These are phyloP conservation scores for Dactylellina cionopaga DNA, from an alignment of 2,329 filamentous ascomycete species.

Conservation along the genomic window DNA sequence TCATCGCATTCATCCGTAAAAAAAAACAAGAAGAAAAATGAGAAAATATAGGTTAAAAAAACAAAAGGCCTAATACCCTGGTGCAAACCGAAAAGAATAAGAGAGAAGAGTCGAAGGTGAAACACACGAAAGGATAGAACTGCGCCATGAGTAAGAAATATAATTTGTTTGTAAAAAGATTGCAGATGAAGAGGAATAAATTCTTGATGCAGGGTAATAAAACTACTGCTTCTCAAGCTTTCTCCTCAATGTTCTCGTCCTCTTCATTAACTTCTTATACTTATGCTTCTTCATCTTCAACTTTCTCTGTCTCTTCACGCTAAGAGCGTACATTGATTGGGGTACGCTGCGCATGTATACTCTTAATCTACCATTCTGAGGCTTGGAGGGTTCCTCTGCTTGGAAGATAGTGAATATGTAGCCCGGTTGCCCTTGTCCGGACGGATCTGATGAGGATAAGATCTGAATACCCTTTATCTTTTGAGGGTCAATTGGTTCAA, in stretches of 20 bases:
- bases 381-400: conserved; percentile 62
- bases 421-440: background rate
- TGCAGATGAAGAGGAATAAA: too few species aligned
- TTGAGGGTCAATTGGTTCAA: conserved; percentile 5
- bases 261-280: conserved; percentile 98
- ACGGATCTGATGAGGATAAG: conserved; percentile 11
- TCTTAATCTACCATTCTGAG: conserved; percentile 60
- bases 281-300: conserved; percentile 99
- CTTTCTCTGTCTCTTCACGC: conserved; percentile 89
- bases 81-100: conserved; percentile 16
- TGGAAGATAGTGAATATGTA: conserved; percentile 64
- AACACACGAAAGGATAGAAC: conserved; percentile 1
- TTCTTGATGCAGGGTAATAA: background rate
- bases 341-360: conserved; percentile 66
- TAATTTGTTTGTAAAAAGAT: background rate
- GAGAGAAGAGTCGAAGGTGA: conserved; percentile 20
- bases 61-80: conserved; percentile 1
- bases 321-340: conserved; percentile 80
- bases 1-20: conserved; percentile 6
- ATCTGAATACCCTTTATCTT: conserved; percentile 19
- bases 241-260: conserved; percentile 85
- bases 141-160: conserved; percentile 27
- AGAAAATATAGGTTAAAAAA: background rate
- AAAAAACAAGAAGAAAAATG: background rate
- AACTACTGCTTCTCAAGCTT: conserved; percentile 67